Evolutionary conservation across 306 rosid species (phyloP), one percentile per base, ranked within the genome.

Genomic region (Quillaja saponaria): DNA sequence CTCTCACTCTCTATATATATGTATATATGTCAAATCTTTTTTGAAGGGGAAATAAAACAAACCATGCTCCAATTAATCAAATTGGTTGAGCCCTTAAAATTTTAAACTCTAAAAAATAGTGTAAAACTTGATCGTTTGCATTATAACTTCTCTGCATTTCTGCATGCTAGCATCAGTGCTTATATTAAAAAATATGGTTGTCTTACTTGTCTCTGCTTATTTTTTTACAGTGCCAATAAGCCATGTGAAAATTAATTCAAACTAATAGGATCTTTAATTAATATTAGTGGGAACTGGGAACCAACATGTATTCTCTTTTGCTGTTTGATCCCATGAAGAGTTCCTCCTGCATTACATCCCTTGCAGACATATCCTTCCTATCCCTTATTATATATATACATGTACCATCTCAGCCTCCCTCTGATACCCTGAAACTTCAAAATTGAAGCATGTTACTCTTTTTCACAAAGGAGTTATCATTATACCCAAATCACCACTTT

Each of bases 31-130:
- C 6, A 19, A 28, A 55, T 40, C 50, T 62, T 52, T 49, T 11
- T 42, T 34, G 17, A 16, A 67, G 44, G 15, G 53, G 34, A 34
- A 15, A 52, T 7, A 46, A 14, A 8, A 10, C 55, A 64, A 64
- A 20, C 6, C 66, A 42, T 41, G 18, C 12, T 44, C 5, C n/a
- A 9, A 17, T 65, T 71, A 8, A 44, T 50, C 51, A 37, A 19
- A 42, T 10, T 69, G 13, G 39, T 34, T 28, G 19, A 39, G 45
- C 3, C 45, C 48, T 40, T 17, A 1, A 25, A 1, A 50, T 17
- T n/a, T n/a, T n/a, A n/a, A n/a, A n/a, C n/a, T n/a, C n/a, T n/a
- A n/a, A n/a, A n/a, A n/a, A 15, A 46, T 1, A 57, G n/a, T 25
- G 10, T 1, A 18, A 13, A 37, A 63, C 25, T 19, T 38, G 49